Conservation (phyloP, 108 stramenopile species). For the Cyclotella baltica region DNA sequence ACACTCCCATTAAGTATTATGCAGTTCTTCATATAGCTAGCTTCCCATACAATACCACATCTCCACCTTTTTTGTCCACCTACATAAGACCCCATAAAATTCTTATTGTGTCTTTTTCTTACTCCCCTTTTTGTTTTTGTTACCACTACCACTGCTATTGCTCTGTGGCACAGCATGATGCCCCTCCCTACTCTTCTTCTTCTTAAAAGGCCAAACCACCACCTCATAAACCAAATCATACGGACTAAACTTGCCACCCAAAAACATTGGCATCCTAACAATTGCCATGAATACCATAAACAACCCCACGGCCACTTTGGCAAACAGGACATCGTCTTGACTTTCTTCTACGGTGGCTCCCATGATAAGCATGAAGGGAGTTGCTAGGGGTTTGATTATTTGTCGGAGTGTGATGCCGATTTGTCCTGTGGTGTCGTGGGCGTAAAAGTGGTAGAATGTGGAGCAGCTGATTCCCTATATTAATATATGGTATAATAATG, state of each 20-base stretch:
- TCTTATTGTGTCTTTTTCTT: conserved; percentile 32
- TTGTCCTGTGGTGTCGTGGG: conserved; percentile 66
- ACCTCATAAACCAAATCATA: conserved; percentile 34
- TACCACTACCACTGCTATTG: too few relatives aligned
- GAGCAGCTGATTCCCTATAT: conserved; percentile 59
- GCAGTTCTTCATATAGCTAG: too few relatives aligned
- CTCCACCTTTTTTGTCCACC: neutral
- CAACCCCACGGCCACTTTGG: conserved; percentile 53
- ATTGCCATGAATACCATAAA: conserved; percentile 79
- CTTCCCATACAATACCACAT: too few relatives aligned
- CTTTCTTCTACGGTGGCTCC: conserved; percentile 43
- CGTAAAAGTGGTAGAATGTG: conserved; percentile 83
- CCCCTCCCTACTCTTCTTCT: conserved; percentile 19
- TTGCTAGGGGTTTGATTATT: conserved; percentile 27
- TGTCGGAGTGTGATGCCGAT: conserved; percentile 66
- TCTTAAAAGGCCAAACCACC: conserved; percentile 11
- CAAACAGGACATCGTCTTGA: conserved; percentile 66
- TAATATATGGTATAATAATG: too few relatives aligned
- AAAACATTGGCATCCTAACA: conserved; percentile 66
- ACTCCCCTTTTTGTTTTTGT: too few relatives aligned
- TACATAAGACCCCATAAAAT: neutral
- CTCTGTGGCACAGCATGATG: neutral
- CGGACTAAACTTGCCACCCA: conserved; percentile 79
- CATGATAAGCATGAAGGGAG: conserved; percentile 41
- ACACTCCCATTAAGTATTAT: too few relatives aligned